Evolutionary conservation across 345 rosid genomes (phyloP).

Genomic region (Populus deltoides): DNA sequence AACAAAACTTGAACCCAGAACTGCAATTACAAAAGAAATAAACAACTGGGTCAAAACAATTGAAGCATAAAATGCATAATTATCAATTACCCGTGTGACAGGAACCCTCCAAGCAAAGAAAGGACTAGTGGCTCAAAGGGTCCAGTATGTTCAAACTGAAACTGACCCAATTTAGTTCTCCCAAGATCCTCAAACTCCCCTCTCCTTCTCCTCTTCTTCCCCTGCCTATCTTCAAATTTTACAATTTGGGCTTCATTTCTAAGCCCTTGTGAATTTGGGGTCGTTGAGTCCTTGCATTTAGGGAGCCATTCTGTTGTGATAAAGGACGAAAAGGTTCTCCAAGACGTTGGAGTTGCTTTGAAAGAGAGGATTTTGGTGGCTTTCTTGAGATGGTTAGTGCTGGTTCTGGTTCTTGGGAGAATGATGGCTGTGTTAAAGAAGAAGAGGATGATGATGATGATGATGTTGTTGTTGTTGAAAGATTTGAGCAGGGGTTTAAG

Average conservation of each 20-base stretch:
- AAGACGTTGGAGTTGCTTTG: slow-evolving; percentile 74
- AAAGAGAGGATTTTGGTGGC: slow-evolving; percentile 84
- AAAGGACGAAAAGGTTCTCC: slow-evolving; percentile 43
- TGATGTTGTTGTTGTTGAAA: slow-evolving; percentile 7
- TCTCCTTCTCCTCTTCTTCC: slow-evolving; percentile 36
- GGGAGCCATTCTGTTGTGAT: slow-evolving; percentile 12
- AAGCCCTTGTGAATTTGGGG: background rate
- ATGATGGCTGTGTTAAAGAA: slow-evolving; percentile 18
- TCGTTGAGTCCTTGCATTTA: slow-evolving; percentile 16
- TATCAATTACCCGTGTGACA: slow-evolving; percentile 48
- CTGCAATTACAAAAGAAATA: background rate
- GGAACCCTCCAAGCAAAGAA: slow-evolving; percentile 57
- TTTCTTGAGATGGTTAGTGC: slow-evolving; percentile 38
- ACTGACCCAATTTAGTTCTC: slow-evolving; percentile 53
- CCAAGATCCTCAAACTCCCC: slow-evolving; percentile 40
- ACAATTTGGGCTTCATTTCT: slow-evolving; percentile 15
- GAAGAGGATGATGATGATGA: slow-evolving; percentile 17
- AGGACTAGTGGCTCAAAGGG: slow-evolving; percentile 74
- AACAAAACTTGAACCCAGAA: background rate
- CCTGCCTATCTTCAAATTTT: slow-evolving; percentile 23
- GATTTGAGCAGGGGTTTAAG: slow-evolving; percentile 60
- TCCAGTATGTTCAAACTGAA: slow-evolving; percentile 66
- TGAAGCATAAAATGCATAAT: background rate
- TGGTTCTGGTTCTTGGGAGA: slow-evolving; percentile 43
- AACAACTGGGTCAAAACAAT: background rate